Conservation (phyloP, 2,329 filamentous ascomycete species). For the Colletotrichum salicis region DNA sequence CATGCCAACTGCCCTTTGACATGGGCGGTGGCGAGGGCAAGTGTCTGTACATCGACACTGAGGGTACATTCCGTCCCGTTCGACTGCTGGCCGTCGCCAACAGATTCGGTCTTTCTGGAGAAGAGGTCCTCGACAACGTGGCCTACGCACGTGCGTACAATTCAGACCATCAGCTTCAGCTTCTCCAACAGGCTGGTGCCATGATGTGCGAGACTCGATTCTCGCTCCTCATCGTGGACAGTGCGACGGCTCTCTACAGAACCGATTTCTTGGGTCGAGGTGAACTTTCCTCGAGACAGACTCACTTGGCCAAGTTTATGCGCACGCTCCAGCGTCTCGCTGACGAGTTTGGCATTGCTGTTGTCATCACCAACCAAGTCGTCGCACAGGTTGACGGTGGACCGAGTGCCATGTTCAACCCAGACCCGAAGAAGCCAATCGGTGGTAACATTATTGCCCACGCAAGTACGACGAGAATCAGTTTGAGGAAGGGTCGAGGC, state of each 20-base stretch:
- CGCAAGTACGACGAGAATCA: conserved; percentile 93
- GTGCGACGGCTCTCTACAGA: conserved; percentile 92
- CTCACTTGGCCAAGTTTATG: conserved; percentile 89
- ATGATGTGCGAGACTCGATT: conserved; percentile 99
- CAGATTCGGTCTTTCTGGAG: conserved; percentile 91
- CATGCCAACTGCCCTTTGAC: conserved; percentile 96
- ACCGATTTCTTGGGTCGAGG: conserved; percentile 98
- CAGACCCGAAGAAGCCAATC: conserved; percentile 98
- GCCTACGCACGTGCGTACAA: conserved; percentile 99
- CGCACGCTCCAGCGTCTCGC: conserved; percentile 81
- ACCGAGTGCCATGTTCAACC: conserved; percentile 97
- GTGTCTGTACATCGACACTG: conserved; percentile 97
- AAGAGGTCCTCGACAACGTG: conserved; percentile 98
- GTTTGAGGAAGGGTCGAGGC: conserved; percentile 92
- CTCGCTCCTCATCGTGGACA: conserved; percentile 94
- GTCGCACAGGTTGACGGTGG: conserved; percentile 98
- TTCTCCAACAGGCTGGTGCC: conserved; percentile 91
- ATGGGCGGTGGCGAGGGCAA: conserved; percentile 99
- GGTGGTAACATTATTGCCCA: conserved; percentile 99
- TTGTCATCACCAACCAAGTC: conserved; percentile 98
- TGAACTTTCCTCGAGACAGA: conserved; percentile 93
- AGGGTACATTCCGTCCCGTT: conserved; percentile 95
- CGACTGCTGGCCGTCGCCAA: conserved; percentile 92
- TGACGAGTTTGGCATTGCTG: conserved; percentile 92
- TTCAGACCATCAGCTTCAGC: conserved; percentile 94